Evolutionary conservation across 345 rosid species (phyloP).

Genomic region (Stellera chamaejasme): DNA sequence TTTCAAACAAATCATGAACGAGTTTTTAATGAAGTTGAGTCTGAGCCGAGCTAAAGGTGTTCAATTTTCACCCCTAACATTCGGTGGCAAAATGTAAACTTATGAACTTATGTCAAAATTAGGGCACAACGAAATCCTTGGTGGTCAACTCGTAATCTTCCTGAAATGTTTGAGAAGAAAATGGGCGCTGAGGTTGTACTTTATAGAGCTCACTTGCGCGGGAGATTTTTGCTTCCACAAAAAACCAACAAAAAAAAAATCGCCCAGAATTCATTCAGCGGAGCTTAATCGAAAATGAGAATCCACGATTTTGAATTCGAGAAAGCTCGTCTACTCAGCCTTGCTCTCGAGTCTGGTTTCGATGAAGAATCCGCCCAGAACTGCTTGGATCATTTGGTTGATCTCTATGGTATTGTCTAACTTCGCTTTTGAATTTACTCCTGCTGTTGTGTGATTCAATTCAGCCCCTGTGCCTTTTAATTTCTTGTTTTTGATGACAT

Average conservation of each 20-base stretch:
- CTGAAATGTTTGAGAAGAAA: too few species aligned
- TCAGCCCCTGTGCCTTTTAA: too few species aligned
- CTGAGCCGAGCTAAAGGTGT: too few species aligned
- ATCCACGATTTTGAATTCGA: slow-evolving; percentile 43
- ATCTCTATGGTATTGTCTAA: slow-evolving; percentile 51
- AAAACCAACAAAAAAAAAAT: not conserved
- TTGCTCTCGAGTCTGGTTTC: slow-evolving; percentile 69
- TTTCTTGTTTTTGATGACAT: too few species aligned
- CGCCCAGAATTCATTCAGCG: not conserved
- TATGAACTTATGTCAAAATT: too few species aligned
- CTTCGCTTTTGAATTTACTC: not conserved
- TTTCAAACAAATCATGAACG: too few species aligned
- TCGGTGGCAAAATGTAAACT: too few species aligned
- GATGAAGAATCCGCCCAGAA: slow-evolving; percentile 49
- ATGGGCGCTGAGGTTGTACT: not conserved
- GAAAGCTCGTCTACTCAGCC: slow-evolving; percentile 57
- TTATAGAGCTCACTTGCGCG: slow-evolving; percentile 4
- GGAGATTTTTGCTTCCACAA: slow-evolving; percentile 4
- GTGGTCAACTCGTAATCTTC: too few species aligned
- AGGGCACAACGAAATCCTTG: too few species aligned
- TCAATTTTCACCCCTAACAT: too few species aligned
- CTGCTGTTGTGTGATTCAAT: too few species aligned
- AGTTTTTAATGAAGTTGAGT: too few species aligned
- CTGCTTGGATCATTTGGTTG: slow-evolving; percentile 57
- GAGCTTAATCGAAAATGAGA: slow-evolving; percentile 16